Evolutionary conservation across 768 basidiomycete species (phyloP), one percentile per base, ranked within the genome.

Genomic region (Lentinula detonsa): DNA sequence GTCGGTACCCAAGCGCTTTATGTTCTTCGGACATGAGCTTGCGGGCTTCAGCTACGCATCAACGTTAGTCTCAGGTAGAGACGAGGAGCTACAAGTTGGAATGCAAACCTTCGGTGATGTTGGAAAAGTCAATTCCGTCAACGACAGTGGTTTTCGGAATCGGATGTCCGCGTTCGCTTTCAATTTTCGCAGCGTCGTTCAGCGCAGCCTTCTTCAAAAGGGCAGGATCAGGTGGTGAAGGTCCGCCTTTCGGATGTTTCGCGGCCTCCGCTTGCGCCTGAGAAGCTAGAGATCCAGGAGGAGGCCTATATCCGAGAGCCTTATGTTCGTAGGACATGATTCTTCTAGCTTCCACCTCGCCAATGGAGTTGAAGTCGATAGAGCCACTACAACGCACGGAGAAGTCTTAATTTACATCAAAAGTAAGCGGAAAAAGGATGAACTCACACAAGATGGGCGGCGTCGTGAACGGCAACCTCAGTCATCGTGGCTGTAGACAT

Each of bases 271-370:
- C 59, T 59, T 75, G 74, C 2, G 73, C 73, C 21, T 71, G 62
- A 4, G 73, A 70, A 4, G 74, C 75, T 34, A 74, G 69, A 23
- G 73, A 74, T 37, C 71, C 73, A 11, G 70, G 63, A 11, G 74
- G 73, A 1, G 74, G 74, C 4, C 70, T 71, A 61, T 73, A 74
- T 4, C 74, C 75, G 16, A 76, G 65, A 0, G 71, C 71, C 46
- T 71, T 71, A 67, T 74, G 74, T 61, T 75, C 74, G 23, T 69
- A 68, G 2, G 73, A 74, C 73, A 73, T 72, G 57, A 74, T 58
- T 56, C 67, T 72, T 39, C 69, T 66, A n/a, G 74, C 73, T 42
- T 75, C 73, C 3, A 35, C 63, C 58, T 57, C 39, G 23, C 63
- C 63, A 46, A 64, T 58, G 28, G 55, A 48, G 9, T 61, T 57